Base-by-base conservation (phyloP, 2,329 filamentous ascomycete species). In the Fusarium sp. region DNA sequence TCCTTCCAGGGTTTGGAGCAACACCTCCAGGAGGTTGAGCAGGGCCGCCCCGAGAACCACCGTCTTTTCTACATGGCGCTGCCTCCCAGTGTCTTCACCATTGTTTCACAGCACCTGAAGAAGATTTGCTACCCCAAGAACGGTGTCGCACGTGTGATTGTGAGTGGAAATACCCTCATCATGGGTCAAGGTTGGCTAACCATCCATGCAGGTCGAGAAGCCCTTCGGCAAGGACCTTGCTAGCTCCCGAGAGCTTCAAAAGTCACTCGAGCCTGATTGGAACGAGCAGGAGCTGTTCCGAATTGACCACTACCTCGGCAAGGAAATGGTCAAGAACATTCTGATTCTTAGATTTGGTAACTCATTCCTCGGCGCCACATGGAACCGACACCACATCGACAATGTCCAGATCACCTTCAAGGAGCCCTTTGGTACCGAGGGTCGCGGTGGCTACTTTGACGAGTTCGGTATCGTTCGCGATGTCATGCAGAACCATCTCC, bases 321-420 rank as follows among this genome's bases (percentile, higher is more conserved):
- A 99, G 89, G 96, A 99, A 86, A 99, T 99, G 96, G 96, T 99
- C 80, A 99, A 99, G 91, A 99, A 99, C 86, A 97, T 99, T 78
- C 89, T 99, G 76, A 98, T 99, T 78, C 90, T 99, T 77, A 91
- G 97, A 82, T 99, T 99, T 82, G 97, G 96, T 79, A 99, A 99
- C 87, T 95, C 97, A 77, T 99, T 99, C 89, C 94, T 99, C 79
- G 95, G 95, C 76, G 96, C 96, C 48, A 99, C 96, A 68, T 99
- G 96, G 96, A 99, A 98, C 88, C 91, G 96, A 78, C 95, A 98
- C 84, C 96, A 98, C 88, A 99, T 99, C 86, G 96, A 98, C 87
- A 99, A 98, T 80, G 93, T 99, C 56, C 96, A 98, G 87, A 98
- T 99, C 82, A 94, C 96, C 54, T 99, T 99, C 90, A 99, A 99